These are phyloP conservation scores for Petunia secreta DNA, from an alignment of 257 asterid genomes.

Conservation along the genomic window DNA sequence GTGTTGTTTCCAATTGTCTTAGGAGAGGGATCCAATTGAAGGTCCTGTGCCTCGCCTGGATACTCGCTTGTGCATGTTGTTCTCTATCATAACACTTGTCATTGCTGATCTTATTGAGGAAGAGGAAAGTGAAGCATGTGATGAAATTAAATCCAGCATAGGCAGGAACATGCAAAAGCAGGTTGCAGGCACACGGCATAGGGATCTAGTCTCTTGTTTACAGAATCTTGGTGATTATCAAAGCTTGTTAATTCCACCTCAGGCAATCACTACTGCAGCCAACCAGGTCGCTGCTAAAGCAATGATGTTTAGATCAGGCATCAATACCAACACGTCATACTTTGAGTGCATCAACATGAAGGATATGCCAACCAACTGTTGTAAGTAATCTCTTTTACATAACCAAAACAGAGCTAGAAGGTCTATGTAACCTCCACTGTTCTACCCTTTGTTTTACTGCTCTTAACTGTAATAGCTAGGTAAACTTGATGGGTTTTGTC, in stretches of 20 bases:
- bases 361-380: constrained; percentile 74
- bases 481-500: neutral
- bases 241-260: constrained; percentile 84
- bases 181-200: constrained; percentile 53
- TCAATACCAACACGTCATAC: constrained; percentile 53
- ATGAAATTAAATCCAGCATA: constrained; percentile 39
- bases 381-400: constrained; percentile 50
- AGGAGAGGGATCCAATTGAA: constrained; percentile 99
- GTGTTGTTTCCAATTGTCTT: constrained; percentile 25
- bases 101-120: constrained; percentile 92
- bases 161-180: constrained; percentile 38
- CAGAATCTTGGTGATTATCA: constrained; percentile 73
- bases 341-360: constrained; percentile 69
- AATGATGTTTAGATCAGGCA: constrained; percentile 71
- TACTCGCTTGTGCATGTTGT: constrained; percentile 86
- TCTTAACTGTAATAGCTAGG: constrained; percentile 13
- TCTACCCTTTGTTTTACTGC: neutral
- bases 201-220: constrained; percentile 72
- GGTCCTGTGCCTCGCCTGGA: constrained; percentile 97
- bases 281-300: constrained; percentile 97
- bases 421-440: neutral
- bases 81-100: constrained; percentile 86
- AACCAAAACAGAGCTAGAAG: neutral
- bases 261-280: constrained; percentile 68
- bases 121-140: constrained; percentile 56